Percentiles rank a stretch among this genome's conserved stretches.
These are phyloP conservation scores for Cyclotella choctawhatcheeana DNA, from an alignment of 108 stramenopile species.

Conservation along the genomic window DNA sequence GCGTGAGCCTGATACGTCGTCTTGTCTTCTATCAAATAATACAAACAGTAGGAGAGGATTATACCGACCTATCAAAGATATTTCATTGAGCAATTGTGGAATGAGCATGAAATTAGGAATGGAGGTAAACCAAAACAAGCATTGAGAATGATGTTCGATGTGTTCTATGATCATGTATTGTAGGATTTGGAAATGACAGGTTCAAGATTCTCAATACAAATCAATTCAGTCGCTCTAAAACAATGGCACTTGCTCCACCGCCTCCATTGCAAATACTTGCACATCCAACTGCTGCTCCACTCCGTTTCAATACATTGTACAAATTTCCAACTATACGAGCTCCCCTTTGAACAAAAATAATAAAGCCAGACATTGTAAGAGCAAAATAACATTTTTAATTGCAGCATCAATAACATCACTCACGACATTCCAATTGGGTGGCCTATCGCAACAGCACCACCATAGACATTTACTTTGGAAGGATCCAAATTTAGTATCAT, in stretches of 20 bases:
- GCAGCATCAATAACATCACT: no score
- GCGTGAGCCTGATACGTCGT: conserved; percentile 33
- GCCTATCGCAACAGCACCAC: conserved; percentile 96
- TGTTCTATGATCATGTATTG: no score
- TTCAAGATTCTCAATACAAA: no score
- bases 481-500: conserved; percentile 60
- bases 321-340: conserved; percentile 92
- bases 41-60: conserved; percentile 20
- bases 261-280: conserved; percentile 97
- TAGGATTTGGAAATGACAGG: no score
- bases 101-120: conserved; percentile 45
- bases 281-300: conserved; percentile 70
- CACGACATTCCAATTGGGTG: conserved; percentile 96
- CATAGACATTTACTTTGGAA: conserved; percentile 94
- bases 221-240: no score
- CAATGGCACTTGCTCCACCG: conserved; percentile 97
- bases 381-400: no score
- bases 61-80: conserved; percentile 36
- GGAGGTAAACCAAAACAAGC: no score
- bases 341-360: no score
- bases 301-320: conserved; percentile 86
- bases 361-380: no score
- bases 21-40: conserved; percentile 23
- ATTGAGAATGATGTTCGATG: no score
- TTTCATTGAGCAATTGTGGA: conserved; percentile 39